Percentiles rank a stretch among this genome's conserved stretches.
Evolutionary conservation across 2,329 filamentous ascomycete species (phyloP).

Genomic region (Ceratocystis alfenasii): DNA sequence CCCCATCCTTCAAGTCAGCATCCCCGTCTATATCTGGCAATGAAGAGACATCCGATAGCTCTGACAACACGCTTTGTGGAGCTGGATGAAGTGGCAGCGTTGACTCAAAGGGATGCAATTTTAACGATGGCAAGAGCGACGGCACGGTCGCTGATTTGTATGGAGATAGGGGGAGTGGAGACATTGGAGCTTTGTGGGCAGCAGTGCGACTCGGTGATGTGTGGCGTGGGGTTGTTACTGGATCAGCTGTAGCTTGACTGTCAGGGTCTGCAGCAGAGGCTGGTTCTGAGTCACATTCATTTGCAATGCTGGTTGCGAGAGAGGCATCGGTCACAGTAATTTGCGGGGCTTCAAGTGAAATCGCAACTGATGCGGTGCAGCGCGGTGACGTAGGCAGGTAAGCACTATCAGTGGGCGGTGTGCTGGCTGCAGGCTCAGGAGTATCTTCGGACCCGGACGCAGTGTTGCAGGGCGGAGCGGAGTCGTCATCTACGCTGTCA

Average conservation of each 20-base stretch:
- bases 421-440: not conserved
- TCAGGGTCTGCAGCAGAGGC: not conserved
- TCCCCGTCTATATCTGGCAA: constrained; percentile 16
- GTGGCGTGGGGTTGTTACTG: not conserved
- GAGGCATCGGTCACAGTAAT: constrained; percentile 26
- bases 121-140: not conserved
- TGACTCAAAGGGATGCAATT: not conserved
- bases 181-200: not conserved
- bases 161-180: not conserved
- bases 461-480: not conserved
- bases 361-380: not conserved
- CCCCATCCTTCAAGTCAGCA: not conserved
- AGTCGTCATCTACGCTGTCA: not conserved
- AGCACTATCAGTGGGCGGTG: not conserved
- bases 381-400: not conserved
- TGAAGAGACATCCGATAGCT: constrained; percentile 20
- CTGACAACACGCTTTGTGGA: constrained; percentile 17
- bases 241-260: not conserved
- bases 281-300: constrained; percentile 14
- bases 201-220: constrained; percentile 12
- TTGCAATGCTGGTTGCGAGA: constrained; percentile 26
- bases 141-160: not conserved
- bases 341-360: not conserved
- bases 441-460: not conserved
- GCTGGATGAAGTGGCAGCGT: constrained; percentile 20